phyloP scores from a whole-genome alignment of 805 yeast genomes.

The Metschnikowia amazonensis region DNA sequence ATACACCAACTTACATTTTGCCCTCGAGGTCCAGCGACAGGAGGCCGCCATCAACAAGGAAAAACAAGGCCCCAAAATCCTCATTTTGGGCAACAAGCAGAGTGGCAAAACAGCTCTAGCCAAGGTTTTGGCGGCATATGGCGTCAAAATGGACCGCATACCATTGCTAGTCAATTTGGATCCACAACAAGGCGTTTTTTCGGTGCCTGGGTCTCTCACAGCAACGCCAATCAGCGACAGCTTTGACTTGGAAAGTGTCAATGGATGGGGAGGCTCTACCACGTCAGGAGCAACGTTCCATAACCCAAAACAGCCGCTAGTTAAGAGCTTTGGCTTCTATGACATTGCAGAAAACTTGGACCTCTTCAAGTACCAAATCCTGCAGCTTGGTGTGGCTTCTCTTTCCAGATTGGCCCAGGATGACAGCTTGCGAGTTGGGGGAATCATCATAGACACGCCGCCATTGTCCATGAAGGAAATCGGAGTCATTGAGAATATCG shows the following conservation, averaged over 20 bases:
- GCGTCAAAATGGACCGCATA: slow-evolving; percentile 58
- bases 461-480: slow-evolving; percentile 50
- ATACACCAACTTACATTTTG: slow-evolving; percentile 69
- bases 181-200: slow-evolving; percentile 65
- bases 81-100: slow-evolving; percentile 68
- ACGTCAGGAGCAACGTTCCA: slow-evolving; percentile 68
- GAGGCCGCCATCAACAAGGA: slow-evolving; percentile 23
- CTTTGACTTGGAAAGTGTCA: slow-evolving; percentile 65
- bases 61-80: slow-evolving; percentile 53
- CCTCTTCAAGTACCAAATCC: slow-evolving; percentile 47
- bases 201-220: slow-evolving; percentile 78
- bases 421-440: slow-evolving; percentile 41
- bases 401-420: slow-evolving; percentile 52
- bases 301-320: slow-evolving; percentile 88
- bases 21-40: slow-evolving; percentile 55
- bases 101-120: slow-evolving; percentile 78
- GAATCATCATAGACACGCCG: slow-evolving; percentile 74
- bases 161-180: slow-evolving; percentile 80
- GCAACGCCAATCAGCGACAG: slow-evolving; percentile 82
- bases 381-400: slow-evolving; percentile 49
- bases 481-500: slow-evolving; percentile 51
- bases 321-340: slow-evolving; percentile 73
- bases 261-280: slow-evolving; percentile 75
- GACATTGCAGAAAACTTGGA: slow-evolving; percentile 52
- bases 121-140: slow-evolving; percentile 70